These are phyloP conservation scores for Phalaenopsis equestris DNA, from an alignment of 106 monocot genomes.

Conservation along the genomic window DNA sequence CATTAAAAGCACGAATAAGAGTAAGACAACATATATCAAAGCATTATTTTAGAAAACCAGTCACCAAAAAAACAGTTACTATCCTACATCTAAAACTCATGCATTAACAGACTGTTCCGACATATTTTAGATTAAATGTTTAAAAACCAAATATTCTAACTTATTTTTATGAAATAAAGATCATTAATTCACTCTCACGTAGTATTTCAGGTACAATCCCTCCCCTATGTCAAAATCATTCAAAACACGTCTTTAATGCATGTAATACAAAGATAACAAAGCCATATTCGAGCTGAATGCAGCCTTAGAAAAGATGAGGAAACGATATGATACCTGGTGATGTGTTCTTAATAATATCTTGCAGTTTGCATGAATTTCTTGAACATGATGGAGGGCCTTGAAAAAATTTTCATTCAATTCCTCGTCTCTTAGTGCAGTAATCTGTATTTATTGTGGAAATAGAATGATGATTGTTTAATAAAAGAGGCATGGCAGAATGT, in stretches of 20 bases:
- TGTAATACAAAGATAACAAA: background rate
- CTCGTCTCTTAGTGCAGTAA: conserved; percentile 81
- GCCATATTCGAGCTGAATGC: background rate
- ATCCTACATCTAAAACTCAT: background rate
- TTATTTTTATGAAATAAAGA: background rate
- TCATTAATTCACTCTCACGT: background rate
- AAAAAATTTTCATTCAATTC: conserved; percentile 93
- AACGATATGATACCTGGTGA: conserved; percentile 63
- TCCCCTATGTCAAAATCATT: background rate
- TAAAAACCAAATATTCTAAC: background rate
- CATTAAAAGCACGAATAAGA: background rate
- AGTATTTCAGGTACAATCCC: background rate
- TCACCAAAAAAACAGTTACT: background rate
- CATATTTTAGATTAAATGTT: background rate
- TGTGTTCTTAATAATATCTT: conserved; percentile 86
- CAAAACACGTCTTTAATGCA: background rate
- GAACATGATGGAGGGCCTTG: conserved; percentile 87
- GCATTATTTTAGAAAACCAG: background rate
- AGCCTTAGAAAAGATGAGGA: background rate
- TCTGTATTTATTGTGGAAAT: conserved; percentile 30
- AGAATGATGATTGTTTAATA: background rate
- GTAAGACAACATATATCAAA: background rate
- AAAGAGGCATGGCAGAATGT: background rate
- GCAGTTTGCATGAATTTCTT: conserved; percentile 96
- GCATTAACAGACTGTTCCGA: background rate